Base-by-base conservation (phyloP, 1,139 yeast genomes). In the Suhomyces bokatorum region DNA sequence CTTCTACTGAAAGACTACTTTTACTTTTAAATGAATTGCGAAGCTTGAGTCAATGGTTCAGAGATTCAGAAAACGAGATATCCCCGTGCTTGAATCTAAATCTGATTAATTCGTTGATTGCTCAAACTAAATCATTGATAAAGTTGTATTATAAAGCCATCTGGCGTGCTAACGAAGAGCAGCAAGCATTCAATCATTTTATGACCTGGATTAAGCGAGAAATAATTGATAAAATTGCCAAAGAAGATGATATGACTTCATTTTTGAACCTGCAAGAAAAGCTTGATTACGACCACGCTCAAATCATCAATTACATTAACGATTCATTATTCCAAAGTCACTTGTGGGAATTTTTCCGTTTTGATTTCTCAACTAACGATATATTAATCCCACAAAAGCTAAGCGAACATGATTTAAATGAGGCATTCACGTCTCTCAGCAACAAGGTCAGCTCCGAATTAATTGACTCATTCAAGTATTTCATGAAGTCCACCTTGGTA, bases 1-100 rank as follows among this genome's bases (percentile, higher is more conserved):
- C 87, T 1, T 76, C 68, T 6, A 46, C 78, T 37, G 95, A 87
- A 50, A 72, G 86, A 44, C 52, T 83, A 17, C 60, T 85, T 0
- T 61, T 82, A 0, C 57, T 80, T n/a, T 53, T 81, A 2, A 73
- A 75, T 31, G 70, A 75, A 22, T 55, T 85, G 30, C 66, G 67
- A 16, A 80, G 85, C 1, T 51, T 75, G 13, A 62, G 78, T 1
- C 59, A 62, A 22, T 73, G 82, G 70, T 57, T 64, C 24, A 64
- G 60, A 4, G 48, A 49, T 17, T 46, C 52, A 7, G 47, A 45
- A 11, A 43, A 49, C 9, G 49, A 42, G 31, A 24, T 50, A 5
- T 30, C 43, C 4, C 59, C 68, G 35, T 78, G 79, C 0, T 54
- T 70, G n/a, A 38, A 53, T 5, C 35, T 60, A 1, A 54, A 51